Conservation (phyloP, 129 eudicot species). For the Ambrosia artemisiifolia region DNA sequence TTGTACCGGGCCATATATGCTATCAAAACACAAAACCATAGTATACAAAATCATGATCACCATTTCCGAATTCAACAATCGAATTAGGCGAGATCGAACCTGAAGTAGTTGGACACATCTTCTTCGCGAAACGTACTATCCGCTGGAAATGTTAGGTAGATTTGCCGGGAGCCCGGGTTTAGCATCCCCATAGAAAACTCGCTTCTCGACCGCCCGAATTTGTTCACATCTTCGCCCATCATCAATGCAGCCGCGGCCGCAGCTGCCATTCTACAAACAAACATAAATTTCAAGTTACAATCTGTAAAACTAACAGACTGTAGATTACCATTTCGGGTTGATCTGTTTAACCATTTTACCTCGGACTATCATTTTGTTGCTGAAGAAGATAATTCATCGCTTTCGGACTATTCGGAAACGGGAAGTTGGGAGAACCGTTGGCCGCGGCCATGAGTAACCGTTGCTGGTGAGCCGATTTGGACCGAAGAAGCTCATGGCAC, state of each 20-base stretch:
- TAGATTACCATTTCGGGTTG: too few relatives aligned
- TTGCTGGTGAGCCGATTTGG: slow-evolving; percentile 50
- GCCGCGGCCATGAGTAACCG: slow-evolving; percentile 41
- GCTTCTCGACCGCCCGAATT: slow-evolving; percentile 40
- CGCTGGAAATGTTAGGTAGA: slow-evolving; percentile 82
- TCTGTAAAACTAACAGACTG: too few relatives aligned
- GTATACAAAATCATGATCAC: not conserved
- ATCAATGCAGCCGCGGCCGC: too few relatives aligned
- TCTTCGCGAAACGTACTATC: slow-evolving; percentile 79
- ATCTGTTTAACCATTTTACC: slow-evolving; percentile 13
- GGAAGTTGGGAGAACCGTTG: slow-evolving; percentile 31
- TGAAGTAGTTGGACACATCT: slow-evolving; percentile 76
- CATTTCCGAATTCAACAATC: not conserved
- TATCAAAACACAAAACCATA: not conserved
- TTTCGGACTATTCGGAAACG: slow-evolving; percentile 45
- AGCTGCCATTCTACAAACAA: slow-evolving; percentile 36
- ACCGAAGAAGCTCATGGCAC: slow-evolving; percentile 56
- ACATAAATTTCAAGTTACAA: not conserved
- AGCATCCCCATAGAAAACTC: slow-evolving; percentile 53
- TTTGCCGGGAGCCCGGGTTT: slow-evolving; percentile 72
- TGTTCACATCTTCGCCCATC: slow-evolving; percentile 56
- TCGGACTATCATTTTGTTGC: slow-evolving; percentile 53
- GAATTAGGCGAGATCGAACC: slow-evolving; percentile 17
- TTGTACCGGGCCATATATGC: slow-evolving; percentile 79
- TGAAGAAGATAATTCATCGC: slow-evolving; percentile 52